A percentile compares a stretch with the other conserved stretches of the same genome.
These are phyloP conservation scores for Ramichloridium luteum DNA, from an alignment of 2,329 filamentous ascomycete species.

Conservation along the genomic window DNA sequence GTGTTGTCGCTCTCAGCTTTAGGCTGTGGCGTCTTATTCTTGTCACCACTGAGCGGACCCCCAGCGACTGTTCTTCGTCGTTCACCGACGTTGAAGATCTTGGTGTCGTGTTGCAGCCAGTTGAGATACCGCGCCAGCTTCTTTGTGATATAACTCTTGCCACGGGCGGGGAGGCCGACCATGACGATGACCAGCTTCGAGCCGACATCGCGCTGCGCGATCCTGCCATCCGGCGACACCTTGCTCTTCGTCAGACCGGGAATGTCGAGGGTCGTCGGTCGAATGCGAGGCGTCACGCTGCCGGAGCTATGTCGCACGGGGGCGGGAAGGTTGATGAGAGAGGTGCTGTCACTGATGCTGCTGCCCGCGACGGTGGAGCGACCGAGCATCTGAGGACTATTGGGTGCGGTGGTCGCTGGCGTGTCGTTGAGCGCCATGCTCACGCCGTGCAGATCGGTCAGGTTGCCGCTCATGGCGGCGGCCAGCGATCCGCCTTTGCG, in stretches of 20 bases:
- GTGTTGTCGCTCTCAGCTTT: slow-evolving; percentile 5
- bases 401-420: slow-evolving; percentile 49
- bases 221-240: slow-evolving; percentile 89
- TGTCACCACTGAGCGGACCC: slow-evolving; percentile 30
- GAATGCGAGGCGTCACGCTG: slow-evolving; percentile 63
- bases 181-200: slow-evolving; percentile 96
- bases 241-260: slow-evolving; percentile 91
- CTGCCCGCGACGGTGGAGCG: slow-evolving; percentile 11
- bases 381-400: slow-evolving; percentile 29
- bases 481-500: slow-evolving; percentile 13
- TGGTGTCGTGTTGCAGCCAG: slow-evolving; percentile 92
- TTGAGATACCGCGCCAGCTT: slow-evolving; percentile 91
- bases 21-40: slow-evolving; percentile 18
- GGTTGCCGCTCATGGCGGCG: slow-evolving; percentile 17
- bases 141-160: slow-evolving; percentile 98
- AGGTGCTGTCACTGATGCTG: slow-evolving; percentile 12
- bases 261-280: slow-evolving; percentile 92
- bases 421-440: slow-evolving; percentile 47
- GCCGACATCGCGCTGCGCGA: slow-evolving; percentile 84
- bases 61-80: slow-evolving; percentile 68
- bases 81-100: slow-evolving; percentile 96
- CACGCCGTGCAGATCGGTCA: slow-evolving; percentile 15
- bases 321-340: slow-evolving; percentile 37
- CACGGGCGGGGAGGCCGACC: slow-evolving; percentile 88
- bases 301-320: slow-evolving; percentile 63